These are phyloP conservation scores for Pezicula radicicola DNA, from an alignment of 2,329 filamentous ascomycete species.

Conservation along the genomic window DNA sequence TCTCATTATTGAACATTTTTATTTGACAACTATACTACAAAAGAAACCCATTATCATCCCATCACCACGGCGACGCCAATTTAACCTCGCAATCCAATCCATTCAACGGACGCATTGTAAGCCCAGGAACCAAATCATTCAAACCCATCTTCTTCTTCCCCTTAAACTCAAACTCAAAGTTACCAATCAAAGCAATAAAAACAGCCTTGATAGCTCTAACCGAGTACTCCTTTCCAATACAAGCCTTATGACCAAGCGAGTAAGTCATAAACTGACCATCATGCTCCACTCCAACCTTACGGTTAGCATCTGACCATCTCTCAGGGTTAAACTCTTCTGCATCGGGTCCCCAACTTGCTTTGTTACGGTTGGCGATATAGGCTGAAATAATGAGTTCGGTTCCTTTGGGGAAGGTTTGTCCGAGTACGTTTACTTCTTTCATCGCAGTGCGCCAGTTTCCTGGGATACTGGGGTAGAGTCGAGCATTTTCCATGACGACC, in stretches of 20 bases:
- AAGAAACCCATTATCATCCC: background rate
- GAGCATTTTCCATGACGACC: conserved; percentile 64
- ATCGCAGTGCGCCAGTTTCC: conserved; percentile 59
- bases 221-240: conserved; percentile 60
- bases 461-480: conserved; percentile 65
- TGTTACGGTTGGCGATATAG: conserved; percentile 53
- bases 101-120: conserved; percentile 56
- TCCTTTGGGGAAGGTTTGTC: conserved; percentile 54
- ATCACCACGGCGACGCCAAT: conserved; percentile 42
- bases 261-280: conserved; percentile 60
- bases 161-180: conserved; percentile 50
- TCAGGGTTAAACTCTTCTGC: conserved; percentile 59
- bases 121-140: conserved; percentile 46
- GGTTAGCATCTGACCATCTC: conserved; percentile 40
- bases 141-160: conserved; percentile 39
- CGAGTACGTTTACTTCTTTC: conserved; percentile 52
- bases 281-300: conserved; percentile 42
- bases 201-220: conserved; percentile 61
- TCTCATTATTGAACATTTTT: background rate
- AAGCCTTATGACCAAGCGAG: conserved; percentile 58
- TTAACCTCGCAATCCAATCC: conserved; percentile 52
- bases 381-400: conserved; percentile 53
- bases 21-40: background rate
- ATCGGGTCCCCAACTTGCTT: conserved; percentile 57
- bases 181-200: conserved; percentile 53